Evolutionary conservation across 768 basidiomycete species (phyloP).

Genomic region (Leucosporidium yakuticum): DNA sequence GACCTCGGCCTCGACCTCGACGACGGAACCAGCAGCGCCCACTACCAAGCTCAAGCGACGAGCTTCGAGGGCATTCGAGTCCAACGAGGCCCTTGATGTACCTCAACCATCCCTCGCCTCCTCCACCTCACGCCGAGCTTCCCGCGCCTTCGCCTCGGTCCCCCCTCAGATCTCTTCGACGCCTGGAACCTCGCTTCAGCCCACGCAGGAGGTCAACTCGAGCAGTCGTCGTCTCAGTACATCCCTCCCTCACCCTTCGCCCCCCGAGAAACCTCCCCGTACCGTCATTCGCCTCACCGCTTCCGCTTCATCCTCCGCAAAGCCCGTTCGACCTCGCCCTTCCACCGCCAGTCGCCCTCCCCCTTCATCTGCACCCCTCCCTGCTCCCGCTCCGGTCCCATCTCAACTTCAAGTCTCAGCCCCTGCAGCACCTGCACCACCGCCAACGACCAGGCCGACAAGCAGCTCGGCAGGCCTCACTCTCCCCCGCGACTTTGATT

Average conservation of each 20-base stretch:
- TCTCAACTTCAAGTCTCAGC: too few species aligned
- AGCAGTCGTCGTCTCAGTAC: too few species aligned
- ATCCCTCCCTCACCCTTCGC: neutral
- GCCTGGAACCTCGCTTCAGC: neutral
- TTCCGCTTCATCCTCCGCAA: neutral
- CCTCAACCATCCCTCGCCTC: too few species aligned
- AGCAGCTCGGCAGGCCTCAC: neutral
- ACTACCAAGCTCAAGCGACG: neutral
- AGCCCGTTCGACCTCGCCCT: too few species aligned
- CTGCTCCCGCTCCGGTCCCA: too few species aligned
- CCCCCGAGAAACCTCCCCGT: neutral
- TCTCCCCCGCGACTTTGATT: neutral
- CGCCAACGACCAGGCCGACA: too few species aligned
- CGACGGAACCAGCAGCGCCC: too few species aligned
- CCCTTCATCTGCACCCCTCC: too few species aligned
- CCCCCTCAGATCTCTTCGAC: neutral
- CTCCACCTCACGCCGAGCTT: neutral
- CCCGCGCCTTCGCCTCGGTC: neutral
- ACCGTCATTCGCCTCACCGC: slow-evolving; percentile 1
- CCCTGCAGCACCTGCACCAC: too few species aligned
- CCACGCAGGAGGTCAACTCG: too few species aligned
- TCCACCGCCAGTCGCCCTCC: too few species aligned
- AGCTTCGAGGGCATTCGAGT: neutral
- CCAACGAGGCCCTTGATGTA: neutral
- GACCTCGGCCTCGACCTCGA: neutral